Evolutionary conservation across 208 protist species (phyloP).

Genomic region (Leishmania guyanensis): DNA sequence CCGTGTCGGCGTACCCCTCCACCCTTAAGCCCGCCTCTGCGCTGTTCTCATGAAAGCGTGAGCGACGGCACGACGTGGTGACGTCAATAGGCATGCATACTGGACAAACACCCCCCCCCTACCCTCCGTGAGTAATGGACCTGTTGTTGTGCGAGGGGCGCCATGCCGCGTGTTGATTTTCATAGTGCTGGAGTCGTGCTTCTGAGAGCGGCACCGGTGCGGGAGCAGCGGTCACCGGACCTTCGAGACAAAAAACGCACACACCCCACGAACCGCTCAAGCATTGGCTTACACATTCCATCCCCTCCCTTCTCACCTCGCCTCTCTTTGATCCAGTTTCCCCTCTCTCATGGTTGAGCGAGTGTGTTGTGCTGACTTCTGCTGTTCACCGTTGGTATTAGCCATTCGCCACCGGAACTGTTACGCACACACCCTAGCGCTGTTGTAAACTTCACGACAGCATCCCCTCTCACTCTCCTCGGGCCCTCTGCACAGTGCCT

Average conservation of each 20-base stretch:
- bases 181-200: too few species aligned
- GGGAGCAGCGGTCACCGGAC: neutral
- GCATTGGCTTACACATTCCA: neutral
- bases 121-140: neutral
- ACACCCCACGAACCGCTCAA: neutral
- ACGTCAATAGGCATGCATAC: neutral
- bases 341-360: neutral
- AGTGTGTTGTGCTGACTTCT: neutral
- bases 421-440: neutral
- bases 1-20: neutral
- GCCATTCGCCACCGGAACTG: neutral
- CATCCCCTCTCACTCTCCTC: neutral
- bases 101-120: neutral
- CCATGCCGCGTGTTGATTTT: neutral
- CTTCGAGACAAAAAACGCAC: neutral
- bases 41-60: neutral
- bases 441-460: conserved; percentile 16
- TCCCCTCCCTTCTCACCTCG: neutral
- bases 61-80: neutral
- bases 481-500: neutral
- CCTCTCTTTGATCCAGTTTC: neutral
- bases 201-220: neutral
- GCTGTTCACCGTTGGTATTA: neutral
- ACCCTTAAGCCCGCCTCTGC: neutral
- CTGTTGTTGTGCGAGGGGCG: neutral